Conservation (phyloP, 2,329 filamentous ascomycete genomes). For the Aspergillus sp. region DNA sequence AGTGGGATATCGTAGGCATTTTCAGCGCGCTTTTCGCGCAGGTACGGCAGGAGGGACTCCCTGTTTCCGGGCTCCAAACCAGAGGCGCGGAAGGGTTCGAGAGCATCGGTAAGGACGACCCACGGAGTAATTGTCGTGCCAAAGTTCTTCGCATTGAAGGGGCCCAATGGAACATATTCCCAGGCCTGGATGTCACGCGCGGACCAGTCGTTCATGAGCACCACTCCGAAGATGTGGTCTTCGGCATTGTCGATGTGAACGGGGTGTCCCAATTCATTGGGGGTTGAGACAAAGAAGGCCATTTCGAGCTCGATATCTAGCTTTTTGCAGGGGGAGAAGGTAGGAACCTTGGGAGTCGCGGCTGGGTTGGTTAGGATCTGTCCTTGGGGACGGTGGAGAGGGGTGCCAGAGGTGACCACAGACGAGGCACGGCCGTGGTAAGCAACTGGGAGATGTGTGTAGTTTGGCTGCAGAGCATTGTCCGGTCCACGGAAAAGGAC, state of each 20-base stretch:
- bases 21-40: constrained; percentile 59
- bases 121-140: constrained; percentile 74
- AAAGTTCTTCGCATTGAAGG: constrained; percentile 84
- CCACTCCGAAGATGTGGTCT: constrained; percentile 73
- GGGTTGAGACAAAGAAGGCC: constrained; percentile 68
- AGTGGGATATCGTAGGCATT: constrained; percentile 69
- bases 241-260: constrained; percentile 65
- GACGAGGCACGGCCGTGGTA: constrained; percentile 79
- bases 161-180: constrained; percentile 81
- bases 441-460: constrained; percentile 75
- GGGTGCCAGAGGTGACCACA: constrained; percentile 71
- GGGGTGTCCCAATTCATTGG: constrained; percentile 64
- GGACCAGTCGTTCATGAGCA: constrained; percentile 86
- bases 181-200: constrained; percentile 79
- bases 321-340: constrained; percentile 62
- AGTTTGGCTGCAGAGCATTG: constrained; percentile 77
- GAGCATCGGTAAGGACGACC: constrained; percentile 74
- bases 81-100: constrained; percentile 64
- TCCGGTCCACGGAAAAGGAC: constrained; percentile 70
- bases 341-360: constrained; percentile 61
- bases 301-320: constrained; percentile 81
- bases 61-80: constrained; percentile 56
- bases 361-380: constrained; percentile 69
- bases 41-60: constrained; percentile 58
- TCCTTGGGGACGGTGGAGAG: constrained; percentile 70